Evolutionary conservation across 2,329 filamentous ascomycete species (phyloP), one percentile per base, ranked within the genome.

Genomic region (Penicillium olsonii): DNA sequence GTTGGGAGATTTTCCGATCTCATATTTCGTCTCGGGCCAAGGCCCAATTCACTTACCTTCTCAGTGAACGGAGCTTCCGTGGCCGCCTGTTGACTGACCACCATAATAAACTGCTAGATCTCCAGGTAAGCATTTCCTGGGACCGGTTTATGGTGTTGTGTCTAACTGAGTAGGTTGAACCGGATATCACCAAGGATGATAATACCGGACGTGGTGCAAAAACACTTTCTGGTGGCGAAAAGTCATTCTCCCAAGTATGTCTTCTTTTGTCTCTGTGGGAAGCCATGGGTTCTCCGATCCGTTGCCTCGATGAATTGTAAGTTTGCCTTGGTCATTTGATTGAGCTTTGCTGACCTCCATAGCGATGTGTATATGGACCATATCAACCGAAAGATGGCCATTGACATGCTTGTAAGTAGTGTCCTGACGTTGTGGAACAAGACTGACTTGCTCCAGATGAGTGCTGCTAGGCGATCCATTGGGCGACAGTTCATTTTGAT

Each of bases 351-450:
- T 48, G 11, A 48, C 31, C 6, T 20, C 5, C 10, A 20, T 52
- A 81, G 78, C 66, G 94, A 99, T 68, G 94, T 99, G 26, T 99
- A 96, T 78, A 99, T 99, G 94, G 94, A 99, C 72, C 90, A 87
- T 60, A 90, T 97, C 51, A 99, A 99, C 71, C 85, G 94, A 53
- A 90, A 88, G 48, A 88, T 95, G 60, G 95, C 90, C 67, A 96
- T 95, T 62, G 88, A 88, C 55, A 90, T 99, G 87, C 88, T 99
- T 70, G 87, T 90, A 75, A 76, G 85, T 79, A 10, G 5, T 4
- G 7, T 31, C 12, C 29, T n/a, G 5, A 24, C 10, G 22, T 42
- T 27, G 35, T n/a, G 18, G 12, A 14, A 34, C 2, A n/a, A 34
- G 24, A 43, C 37, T 54, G 19, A 50, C 61, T 19, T 48, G 51